These are phyloP conservation scores for Stachybotrys elegans DNA, from an alignment of 2,329 filamentous ascomycete species.

Conservation along the genomic window DNA sequence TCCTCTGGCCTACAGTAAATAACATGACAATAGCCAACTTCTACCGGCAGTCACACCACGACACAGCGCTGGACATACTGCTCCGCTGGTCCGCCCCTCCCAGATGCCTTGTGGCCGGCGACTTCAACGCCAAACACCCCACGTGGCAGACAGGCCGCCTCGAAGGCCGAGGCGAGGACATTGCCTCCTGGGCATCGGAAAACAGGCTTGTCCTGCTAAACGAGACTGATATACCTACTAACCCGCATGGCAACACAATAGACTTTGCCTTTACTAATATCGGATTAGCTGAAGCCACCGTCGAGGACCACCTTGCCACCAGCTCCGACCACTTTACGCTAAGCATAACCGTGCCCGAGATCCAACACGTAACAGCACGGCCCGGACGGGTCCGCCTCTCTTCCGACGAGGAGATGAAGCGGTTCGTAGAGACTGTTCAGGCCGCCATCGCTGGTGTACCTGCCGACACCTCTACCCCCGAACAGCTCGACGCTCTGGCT, in stretches of 20 bases:
- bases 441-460: constrained; percentile 4
- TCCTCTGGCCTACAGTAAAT: constrained; percentile 10
- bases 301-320: constrained; percentile 12
- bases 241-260: constrained; percentile 12
- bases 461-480: constrained; percentile 3
- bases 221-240: constrained; percentile 9
- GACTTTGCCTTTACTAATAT: constrained; percentile 12
- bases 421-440: constrained; percentile 9
- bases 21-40: constrained; percentile 10
- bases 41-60: constrained; percentile 9
- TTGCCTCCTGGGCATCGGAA: constrained; percentile 8
- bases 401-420: constrained; percentile 9
- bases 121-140: constrained; percentile 13
- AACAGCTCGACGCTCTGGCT: constrained; percentile 6
- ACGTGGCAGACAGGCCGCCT: constrained; percentile 9
- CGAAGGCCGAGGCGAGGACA: constrained; percentile 6
- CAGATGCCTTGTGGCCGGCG: constrained; percentile 10
- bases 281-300: constrained; percentile 4
- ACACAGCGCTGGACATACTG: constrained; percentile 7
- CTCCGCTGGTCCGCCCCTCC: neutral
- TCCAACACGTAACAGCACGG: neutral
- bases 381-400: constrained; percentile 9
- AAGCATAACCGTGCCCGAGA: constrained; percentile 7
- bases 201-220: constrained; percentile 9
- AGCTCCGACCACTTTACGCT: constrained; percentile 13